These are phyloP conservation scores for Aspergillus homomorphus DNA, from an alignment of 495 filamentous ascomycete genomes.

Conservation along the genomic window DNA sequence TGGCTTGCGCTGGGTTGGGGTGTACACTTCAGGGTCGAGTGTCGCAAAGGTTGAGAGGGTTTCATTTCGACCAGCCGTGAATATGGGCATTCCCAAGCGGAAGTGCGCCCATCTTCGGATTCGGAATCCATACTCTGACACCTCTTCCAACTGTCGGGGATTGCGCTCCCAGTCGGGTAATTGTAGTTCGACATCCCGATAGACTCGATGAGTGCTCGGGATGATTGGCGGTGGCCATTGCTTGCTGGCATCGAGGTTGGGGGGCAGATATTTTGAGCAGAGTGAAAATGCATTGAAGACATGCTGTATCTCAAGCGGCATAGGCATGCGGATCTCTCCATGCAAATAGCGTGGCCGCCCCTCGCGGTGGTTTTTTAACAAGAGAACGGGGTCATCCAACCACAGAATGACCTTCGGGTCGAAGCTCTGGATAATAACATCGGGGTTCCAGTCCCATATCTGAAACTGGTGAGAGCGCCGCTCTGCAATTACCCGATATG, in stretches of 20 bases:
- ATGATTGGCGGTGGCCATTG: constrained; percentile 77
- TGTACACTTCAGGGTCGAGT: constrained; percentile 67
- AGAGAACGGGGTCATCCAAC: constrained; percentile 66
- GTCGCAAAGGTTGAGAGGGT: constrained; percentile 73
- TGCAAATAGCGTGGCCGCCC: constrained; percentile 21
- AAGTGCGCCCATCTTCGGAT: constrained; percentile 71
- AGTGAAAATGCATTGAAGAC: constrained; percentile 47
- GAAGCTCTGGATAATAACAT: constrained; percentile 75
- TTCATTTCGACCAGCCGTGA: constrained; percentile 53
- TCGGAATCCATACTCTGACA: constrained; percentile 65
- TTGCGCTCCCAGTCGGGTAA: constrained; percentile 39
- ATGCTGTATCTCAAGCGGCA: constrained; percentile 43
- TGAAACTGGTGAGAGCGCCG: constrained; percentile 48
- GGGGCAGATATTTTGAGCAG: constrained; percentile 37
- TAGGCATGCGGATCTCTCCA: constrained; percentile 53
- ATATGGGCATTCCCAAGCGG: constrained; percentile 27
- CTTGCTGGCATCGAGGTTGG: constrained; percentile 29
- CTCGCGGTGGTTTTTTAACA: constrained; percentile 45
- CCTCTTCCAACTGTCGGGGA: constrained; percentile 40
- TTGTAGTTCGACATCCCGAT: constrained; percentile 28
- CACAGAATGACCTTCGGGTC: constrained; percentile 65
- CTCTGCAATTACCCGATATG: constrained; percentile 70
- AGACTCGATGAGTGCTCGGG: constrained; percentile 48
- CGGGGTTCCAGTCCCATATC: constrained; percentile 60
- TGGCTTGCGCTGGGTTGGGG: constrained; percentile 72